Evolutionary conservation across 768 basidiomycete species (phyloP).

Genomic region (Amanita rimosa): DNA sequence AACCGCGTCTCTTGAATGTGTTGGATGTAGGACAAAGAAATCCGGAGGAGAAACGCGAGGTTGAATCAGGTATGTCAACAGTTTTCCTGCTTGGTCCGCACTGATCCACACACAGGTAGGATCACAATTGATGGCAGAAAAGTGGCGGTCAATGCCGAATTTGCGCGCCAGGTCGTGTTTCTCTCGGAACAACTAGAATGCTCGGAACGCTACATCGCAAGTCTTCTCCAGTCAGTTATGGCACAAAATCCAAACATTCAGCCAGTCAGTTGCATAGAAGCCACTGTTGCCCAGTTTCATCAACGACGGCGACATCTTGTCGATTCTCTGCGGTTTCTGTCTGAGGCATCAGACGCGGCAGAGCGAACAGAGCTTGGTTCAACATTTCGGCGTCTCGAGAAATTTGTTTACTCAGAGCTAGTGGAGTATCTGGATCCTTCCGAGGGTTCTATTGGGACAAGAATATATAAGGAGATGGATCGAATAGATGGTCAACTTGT

Average conservation of each 20-base stretch:
- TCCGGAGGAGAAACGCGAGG: conserved; percentile 54
- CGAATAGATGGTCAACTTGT: conserved; percentile 38
- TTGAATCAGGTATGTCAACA: conserved; percentile 45
- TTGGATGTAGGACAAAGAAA: conserved; percentile 56
- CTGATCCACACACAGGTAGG: conserved; percentile 38
- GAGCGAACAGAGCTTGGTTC: conserved; percentile 30
- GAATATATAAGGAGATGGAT: conserved; percentile 57
- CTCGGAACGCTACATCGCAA: conserved; percentile 74
- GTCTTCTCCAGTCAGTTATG: conserved; percentile 55
- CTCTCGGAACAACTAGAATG: conserved; percentile 72
- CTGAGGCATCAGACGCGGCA: conserved; percentile 48
- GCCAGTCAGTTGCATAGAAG: conserved; percentile 48
- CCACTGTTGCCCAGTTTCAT: conserved; percentile 58
- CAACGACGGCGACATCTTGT: conserved; percentile 57
- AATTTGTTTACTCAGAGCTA: conserved; percentile 47
- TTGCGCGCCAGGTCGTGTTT: conserved; percentile 66
- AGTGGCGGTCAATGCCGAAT: conserved; percentile 69
- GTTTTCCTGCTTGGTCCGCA: not conserved
- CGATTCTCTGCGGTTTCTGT: conserved; percentile 58
- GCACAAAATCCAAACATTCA: conserved; percentile 52
- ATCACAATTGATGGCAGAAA: conserved; percentile 50
- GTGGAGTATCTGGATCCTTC: conserved; percentile 23
- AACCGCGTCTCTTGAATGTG: conserved; percentile 47
- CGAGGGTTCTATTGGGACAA: conserved; percentile 33
- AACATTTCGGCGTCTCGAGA: conserved; percentile 39